Base-by-base conservation (phyloP, 805 yeast species). In the Peterozyma toletana region DNA sequence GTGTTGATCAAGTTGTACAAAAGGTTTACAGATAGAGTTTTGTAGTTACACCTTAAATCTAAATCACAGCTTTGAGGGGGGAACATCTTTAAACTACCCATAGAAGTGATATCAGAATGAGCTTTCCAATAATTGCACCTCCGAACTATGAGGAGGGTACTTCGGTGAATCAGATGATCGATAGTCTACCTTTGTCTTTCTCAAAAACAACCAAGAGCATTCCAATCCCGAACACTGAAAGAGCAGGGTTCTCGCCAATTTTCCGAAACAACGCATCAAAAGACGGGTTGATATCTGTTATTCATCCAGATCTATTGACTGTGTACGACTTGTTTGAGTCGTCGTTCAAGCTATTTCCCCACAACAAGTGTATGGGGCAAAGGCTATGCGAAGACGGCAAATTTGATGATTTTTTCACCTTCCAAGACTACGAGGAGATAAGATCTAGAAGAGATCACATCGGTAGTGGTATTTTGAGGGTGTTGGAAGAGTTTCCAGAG, bases 401-500 rank as follows among this genome's bases (percentile, higher is more conserved):
- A 5, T 74, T 71, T 62, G 62, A 64, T 14, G 60, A 66, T 21
- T 42, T 55, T 30, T 82, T 69, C 61, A 58, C 68, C 2, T 69
- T 64, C 54, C 63, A 70, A 36, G 57, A 73, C 2, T 80, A 70
- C 52, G 53, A 48, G 9, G 59, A 69, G 41, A 67, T 75, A 16
- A 67, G 68, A 15, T 48, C 54, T 21, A 62, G 77, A 47, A 68
- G 77, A 42, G 61, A 63, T 36, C 52, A 66, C 39, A 64, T 79
- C 31, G 89, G 86, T 4, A 59, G 83, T 11, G 89, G 87, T 10
- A 48, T 78, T 30, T 53, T 70, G 45, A 57, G 71, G 3, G 53
- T 71, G 31, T 74, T 78, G 27, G 50, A 44, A 46, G 44, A 34
- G 45, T 45, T 13, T 36, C 35, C 43, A 11, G 41, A 27, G 13